Percentiles rank a stretch among this genome's conserved stretches.
Conservation (phyloP, 768 basidiomycete species). For the Russula abietina region DNA sequence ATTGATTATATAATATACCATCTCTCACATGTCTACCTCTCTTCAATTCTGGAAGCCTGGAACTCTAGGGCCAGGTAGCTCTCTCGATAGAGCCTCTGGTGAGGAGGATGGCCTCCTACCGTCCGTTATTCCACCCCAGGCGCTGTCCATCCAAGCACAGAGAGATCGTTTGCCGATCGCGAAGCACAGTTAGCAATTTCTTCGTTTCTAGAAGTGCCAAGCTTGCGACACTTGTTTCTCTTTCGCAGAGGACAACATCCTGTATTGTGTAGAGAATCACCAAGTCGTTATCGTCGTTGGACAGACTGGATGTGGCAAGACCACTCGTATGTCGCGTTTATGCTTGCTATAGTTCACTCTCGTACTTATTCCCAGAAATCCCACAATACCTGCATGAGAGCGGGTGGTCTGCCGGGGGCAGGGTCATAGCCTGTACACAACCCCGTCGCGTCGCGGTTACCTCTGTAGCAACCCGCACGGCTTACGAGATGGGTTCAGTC, state of each 20-base stretch:
- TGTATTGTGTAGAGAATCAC: slow-evolving; percentile 79
- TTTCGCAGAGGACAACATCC: slow-evolving; percentile 59
- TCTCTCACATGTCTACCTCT: slow-evolving; percentile 37
- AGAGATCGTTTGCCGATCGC: slow-evolving; percentile 83
- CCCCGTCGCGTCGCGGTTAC: slow-evolving; percentile 92
- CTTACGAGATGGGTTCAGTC: slow-evolving; percentile 82
- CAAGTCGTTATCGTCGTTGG: slow-evolving; percentile 86
- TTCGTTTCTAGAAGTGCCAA: background rate
- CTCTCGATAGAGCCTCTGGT: slow-evolving; percentile 76
- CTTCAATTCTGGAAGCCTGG: slow-evolving; percentile 90
- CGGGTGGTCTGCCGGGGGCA: slow-evolving; percentile 83
- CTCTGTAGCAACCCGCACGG: slow-evolving; percentile 85
- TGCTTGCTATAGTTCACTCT: background rate
- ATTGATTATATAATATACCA: slow-evolving; percentile 20
- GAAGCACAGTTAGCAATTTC: slow-evolving; percentile 63
- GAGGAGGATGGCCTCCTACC: slow-evolving; percentile 66
- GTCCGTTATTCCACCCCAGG: slow-evolving; percentile 50
- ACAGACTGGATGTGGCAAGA: slow-evolving; percentile 96
- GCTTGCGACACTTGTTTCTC: background rate
- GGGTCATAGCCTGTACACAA: slow-evolving; percentile 88
- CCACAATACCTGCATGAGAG: slow-evolving; percentile 93
- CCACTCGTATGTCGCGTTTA: slow-evolving; percentile 66
- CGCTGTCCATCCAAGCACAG: slow-evolving; percentile 64
- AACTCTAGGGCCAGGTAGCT: slow-evolving; percentile 75
- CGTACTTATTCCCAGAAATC: slow-evolving; percentile 51